Conservation (phyloP, 805 yeast genomes). For the Wickerhamiella alocasiicola region DNA sequence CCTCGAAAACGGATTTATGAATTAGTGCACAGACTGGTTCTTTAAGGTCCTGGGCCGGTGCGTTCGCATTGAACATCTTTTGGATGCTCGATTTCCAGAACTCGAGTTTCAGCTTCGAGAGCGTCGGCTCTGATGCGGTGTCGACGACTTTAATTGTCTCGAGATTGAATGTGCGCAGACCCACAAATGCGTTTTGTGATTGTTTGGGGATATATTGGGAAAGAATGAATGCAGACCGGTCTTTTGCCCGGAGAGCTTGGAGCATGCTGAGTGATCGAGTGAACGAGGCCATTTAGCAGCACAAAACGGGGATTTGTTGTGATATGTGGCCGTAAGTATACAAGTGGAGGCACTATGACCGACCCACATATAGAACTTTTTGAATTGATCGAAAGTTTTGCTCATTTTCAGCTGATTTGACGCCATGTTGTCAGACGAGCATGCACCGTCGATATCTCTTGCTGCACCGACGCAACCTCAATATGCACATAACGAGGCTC, state of each 20-base stretch:
- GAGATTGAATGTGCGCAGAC: constrained; percentile 50
- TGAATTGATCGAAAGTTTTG: too few species aligned
- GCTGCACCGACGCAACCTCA: too few species aligned
- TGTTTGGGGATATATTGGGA: constrained; percentile 53
- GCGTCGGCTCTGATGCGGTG: constrained; percentile 25
- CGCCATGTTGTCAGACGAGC: too few species aligned
- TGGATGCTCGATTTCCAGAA: constrained; percentile 60
- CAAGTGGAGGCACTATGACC: too few species aligned
- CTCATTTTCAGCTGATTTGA: too few species aligned
- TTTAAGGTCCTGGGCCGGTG: constrained; percentile 17
- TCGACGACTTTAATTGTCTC: constrained; percentile 47
- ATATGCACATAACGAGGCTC: too few species aligned
- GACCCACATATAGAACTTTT: too few species aligned
- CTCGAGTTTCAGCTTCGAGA: constrained; percentile 42
- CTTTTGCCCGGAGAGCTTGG: constrained; percentile 37
- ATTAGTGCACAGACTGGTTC: constrained; percentile 49
- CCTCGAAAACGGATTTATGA: constrained; percentile 35
- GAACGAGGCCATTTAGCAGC: too few species aligned
- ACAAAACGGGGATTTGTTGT: too few species aligned
- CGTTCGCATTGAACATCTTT: constrained; percentile 30
- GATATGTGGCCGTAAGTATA: too few species aligned
- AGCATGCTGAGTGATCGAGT: too few species aligned
- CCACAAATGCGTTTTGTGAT: constrained; percentile 49
- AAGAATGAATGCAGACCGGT: constrained; percentile 51
- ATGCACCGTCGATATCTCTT: too few species aligned